phyloP scores from a whole-genome alignment of 352 stramenopile genomes.

The Pythium phragmitis region DNA sequence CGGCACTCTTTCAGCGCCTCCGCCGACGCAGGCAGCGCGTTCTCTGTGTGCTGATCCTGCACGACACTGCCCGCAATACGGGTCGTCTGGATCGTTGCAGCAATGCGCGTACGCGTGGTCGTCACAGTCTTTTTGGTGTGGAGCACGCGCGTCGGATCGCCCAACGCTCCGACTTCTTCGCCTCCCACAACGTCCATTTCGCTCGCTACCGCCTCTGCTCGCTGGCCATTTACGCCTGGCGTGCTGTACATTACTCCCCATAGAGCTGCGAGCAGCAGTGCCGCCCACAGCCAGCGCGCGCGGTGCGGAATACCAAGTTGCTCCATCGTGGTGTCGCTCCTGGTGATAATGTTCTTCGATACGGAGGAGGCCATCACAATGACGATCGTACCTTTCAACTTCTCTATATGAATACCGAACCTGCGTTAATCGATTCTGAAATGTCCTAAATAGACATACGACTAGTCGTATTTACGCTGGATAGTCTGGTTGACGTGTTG shows the following conservation, averaged over 20 bases:
- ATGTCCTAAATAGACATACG: constrained; percentile 1
- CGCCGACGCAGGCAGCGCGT: neutral
- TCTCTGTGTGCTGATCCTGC: neutral
- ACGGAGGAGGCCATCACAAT: neutral
- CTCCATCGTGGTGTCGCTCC: neutral
- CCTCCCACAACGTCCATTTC: constrained; percentile 13
- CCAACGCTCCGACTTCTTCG: constrained; percentile 7
- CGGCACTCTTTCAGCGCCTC: constrained; percentile 10
- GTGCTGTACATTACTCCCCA: neutral
- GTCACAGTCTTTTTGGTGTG: constrained; percentile 18
- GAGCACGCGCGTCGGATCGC: neutral
- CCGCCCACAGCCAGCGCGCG: constrained; percentile 10
- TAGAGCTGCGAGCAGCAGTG: constrained; percentile 6
- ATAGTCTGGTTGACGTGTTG: constrained; percentile 29
- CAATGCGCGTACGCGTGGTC: constrained; percentile 14
- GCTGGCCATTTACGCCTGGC: constrained; percentile 6
- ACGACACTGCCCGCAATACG: constrained; percentile 7
- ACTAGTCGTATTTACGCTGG: constrained; percentile 16
- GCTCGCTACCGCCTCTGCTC: neutral
- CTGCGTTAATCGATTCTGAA: constrained; percentile 4
- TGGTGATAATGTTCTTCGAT: neutral
- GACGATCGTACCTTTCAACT: neutral
- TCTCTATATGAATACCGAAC: neutral
- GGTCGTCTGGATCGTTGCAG: constrained; percentile 16
- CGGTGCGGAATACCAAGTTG: neutral